phyloP scores from a whole-genome alignment of 345 rosid genomes.

The Sisymbrium irio region DNA sequence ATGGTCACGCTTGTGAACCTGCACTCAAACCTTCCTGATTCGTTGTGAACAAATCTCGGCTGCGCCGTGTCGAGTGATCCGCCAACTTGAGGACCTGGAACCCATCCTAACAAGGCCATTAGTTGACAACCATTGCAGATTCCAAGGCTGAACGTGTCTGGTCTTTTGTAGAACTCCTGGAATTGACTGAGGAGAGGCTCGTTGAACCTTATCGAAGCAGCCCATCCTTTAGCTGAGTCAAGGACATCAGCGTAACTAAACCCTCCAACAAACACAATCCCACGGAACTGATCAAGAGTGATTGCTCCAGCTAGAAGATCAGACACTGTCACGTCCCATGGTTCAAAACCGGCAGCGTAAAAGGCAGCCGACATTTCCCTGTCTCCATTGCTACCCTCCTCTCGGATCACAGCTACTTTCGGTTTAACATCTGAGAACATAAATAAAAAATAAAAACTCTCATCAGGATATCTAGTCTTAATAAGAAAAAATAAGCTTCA shows the following conservation, averaged over 20 bases:
- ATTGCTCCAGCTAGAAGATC: conserved; percentile 68
- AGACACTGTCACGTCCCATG: conserved; percentile 93
- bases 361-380: conserved; percentile 95
- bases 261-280: conserved; percentile 90
- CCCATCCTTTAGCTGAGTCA: conserved; percentile 98
- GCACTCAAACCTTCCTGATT: conserved; percentile 92
- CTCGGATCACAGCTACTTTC: conserved; percentile 86
- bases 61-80: conserved; percentile 82
- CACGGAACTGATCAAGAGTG: conserved; percentile 66
- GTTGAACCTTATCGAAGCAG: conserved; percentile 87
- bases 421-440: conserved; percentile 52
- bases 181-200: conserved; percentile 71
- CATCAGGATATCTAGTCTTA: not conserved
- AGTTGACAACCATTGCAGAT: conserved; percentile 96
- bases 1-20: conserved; percentile 80
- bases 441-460: conserved; percentile 3
- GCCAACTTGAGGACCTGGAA: conserved; percentile 88
- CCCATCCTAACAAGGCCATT: conserved; percentile 93
- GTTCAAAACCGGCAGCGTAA: conserved; percentile 87
- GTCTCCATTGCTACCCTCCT: conserved; percentile 98
- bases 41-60: conserved; percentile 87
- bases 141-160: conserved; percentile 89
- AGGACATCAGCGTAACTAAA: conserved; percentile 95
- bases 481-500: not conserved
- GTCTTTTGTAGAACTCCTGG: conserved; percentile 81